Evolutionary conservation across 2,329 filamentous ascomycete genomes (phyloP).

Genomic region (Venturia oleaginea): DNA sequence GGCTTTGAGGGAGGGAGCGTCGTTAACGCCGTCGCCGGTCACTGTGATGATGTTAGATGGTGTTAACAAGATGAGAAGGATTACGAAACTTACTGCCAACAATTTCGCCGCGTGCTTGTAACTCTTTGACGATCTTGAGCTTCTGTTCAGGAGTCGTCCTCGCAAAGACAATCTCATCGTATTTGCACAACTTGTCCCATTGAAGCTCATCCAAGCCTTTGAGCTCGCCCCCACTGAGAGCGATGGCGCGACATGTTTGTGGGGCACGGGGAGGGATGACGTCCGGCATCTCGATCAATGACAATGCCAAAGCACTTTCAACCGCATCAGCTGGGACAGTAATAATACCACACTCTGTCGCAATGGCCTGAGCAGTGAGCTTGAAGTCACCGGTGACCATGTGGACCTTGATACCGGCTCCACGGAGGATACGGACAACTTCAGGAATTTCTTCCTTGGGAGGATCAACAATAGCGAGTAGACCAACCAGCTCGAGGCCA

Average conservation of each 20-base stretch:
- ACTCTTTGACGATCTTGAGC: conserved; percentile 67
- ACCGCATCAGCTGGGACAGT: conserved; percentile 33
- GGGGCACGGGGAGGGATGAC: not conserved
- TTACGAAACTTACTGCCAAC: conserved; percentile 33
- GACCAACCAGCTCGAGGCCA: conserved; percentile 44
- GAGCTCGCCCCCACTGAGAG: conserved; percentile 40
- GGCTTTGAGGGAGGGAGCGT: conserved; percentile 46
- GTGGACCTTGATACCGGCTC: conserved; percentile 65
- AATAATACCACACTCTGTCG: conserved; percentile 62
- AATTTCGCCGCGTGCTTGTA: conserved; percentile 51
- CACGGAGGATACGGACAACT: conserved; percentile 53
- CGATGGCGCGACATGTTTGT: not conserved
- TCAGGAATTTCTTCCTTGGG: conserved; percentile 51
- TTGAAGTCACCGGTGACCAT: conserved; percentile 79
- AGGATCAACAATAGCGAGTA: conserved; percentile 52
- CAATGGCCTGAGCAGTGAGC: conserved; percentile 65
- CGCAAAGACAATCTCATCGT: conserved; percentile 67
- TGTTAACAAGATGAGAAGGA: conserved; percentile 15
- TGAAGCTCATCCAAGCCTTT: conserved; percentile 56
- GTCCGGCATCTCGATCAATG: conserved; percentile 41
- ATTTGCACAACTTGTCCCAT: conserved; percentile 57
- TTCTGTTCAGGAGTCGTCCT: conserved; percentile 73
- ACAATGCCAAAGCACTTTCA: conserved; percentile 51
- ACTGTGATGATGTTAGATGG: conserved; percentile 19
- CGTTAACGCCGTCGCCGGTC: conserved; percentile 42